Evolutionary conservation across 495 filamentous ascomycete species (phyloP).

Genomic region (Aspergillus mulundensis): DNA sequence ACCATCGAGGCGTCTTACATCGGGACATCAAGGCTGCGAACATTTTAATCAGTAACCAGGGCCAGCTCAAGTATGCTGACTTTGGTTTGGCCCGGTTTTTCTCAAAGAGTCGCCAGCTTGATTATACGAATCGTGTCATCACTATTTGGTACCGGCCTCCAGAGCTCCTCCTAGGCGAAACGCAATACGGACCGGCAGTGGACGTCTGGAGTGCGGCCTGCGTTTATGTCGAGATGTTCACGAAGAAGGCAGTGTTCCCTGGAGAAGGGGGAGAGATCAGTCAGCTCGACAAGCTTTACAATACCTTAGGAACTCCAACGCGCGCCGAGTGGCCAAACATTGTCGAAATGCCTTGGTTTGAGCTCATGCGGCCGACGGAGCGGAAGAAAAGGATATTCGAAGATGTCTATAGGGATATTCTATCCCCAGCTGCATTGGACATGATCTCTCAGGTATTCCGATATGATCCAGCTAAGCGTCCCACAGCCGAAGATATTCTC

Average conservation of each 20-base stretch:
- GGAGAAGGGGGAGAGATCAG: conserved; percentile 92
- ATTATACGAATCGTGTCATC: conserved; percentile 98
- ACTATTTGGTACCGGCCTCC: conserved; percentile 94
- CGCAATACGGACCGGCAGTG: conserved; percentile 88
- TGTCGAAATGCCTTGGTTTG: conserved; percentile 92
- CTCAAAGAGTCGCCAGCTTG: conserved; percentile 83
- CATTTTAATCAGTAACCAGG: conserved; percentile 85
- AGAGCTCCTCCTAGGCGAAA: conserved; percentile 90
- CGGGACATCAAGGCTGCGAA: conserved; percentile 95
- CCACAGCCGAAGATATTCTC: conserved; percentile 79
- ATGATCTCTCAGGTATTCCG: conserved; percentile 75
- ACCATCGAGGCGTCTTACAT: conserved; percentile 88
- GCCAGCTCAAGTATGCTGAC: conserved; percentile 88
- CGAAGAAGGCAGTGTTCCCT: conserved; percentile 88
- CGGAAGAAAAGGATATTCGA: conserved; percentile 74
- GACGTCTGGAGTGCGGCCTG: conserved; percentile 98
- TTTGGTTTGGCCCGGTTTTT: conserved; percentile 98
- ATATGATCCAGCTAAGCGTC: conserved; percentile 83
- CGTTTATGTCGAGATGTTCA: conserved; percentile 96
- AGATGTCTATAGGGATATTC: conserved; percentile 68
- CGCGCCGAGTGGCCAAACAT: conserved; percentile 80
- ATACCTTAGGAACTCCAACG: conserved; percentile 86
- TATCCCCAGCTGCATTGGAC: conserved; percentile 77
- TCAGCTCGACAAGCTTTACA: conserved; percentile 93
- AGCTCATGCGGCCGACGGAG: conserved; percentile 74